Percentiles rank a stretch among this genome's conserved stretches.
These are phyloP conservation scores for Boechera retrofracta DNA, from an alignment of 345 rosid genomes.

Conservation along the genomic window DNA sequence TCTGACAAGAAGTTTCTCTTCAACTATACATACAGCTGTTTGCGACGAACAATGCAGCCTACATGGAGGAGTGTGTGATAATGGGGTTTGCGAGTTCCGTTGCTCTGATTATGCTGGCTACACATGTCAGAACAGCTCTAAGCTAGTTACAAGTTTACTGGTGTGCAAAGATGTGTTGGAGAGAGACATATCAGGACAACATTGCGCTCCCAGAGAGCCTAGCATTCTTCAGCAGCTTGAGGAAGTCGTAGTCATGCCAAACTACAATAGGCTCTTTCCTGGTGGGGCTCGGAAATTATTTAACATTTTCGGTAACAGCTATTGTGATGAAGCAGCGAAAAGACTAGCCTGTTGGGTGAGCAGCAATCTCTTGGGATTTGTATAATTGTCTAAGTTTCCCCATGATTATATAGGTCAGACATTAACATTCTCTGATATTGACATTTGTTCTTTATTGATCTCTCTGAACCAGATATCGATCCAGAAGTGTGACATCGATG, in stretches of 20 bases:
- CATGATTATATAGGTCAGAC: not conserved
- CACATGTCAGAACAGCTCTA: slow-evolving; percentile 94
- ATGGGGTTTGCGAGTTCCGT: slow-evolving; percentile 97
- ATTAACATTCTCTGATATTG: slow-evolving; percentile 2
- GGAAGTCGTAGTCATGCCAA: slow-evolving; percentile 97
- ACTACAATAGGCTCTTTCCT: slow-evolving; percentile 87
- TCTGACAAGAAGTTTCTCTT: not conserved
- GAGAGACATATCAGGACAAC: slow-evolving; percentile 76
- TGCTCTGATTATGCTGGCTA: slow-evolving; percentile 99
- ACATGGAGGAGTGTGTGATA: slow-evolving; percentile 99
- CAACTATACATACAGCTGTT: slow-evolving; percentile 71
- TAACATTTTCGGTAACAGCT: slow-evolving; percentile 75
- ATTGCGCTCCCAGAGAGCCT: slow-evolving; percentile 94
- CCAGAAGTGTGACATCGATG: slow-evolving; percentile 92
- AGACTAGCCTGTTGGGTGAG: slow-evolving; percentile 96
- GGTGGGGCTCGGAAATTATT: slow-evolving; percentile 87
- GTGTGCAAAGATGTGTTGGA: slow-evolving; percentile 87
- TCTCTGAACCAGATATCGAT: slow-evolving; percentile 76
- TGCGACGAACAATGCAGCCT: slow-evolving; percentile 99
- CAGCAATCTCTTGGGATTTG: not conserved
- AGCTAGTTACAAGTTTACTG: slow-evolving; percentile 77
- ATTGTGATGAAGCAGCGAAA: slow-evolving; percentile 89
- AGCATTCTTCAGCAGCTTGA: slow-evolving; percentile 94
- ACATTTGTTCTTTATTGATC: slow-evolving; percentile 16
- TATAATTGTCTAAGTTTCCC: not conserved